A percentile compares a stretch with the other conserved stretches of the same genome.
phyloP scores from a whole-genome alignment of 768 basidiomycete genomes.

The Terana coerulea region DNA sequence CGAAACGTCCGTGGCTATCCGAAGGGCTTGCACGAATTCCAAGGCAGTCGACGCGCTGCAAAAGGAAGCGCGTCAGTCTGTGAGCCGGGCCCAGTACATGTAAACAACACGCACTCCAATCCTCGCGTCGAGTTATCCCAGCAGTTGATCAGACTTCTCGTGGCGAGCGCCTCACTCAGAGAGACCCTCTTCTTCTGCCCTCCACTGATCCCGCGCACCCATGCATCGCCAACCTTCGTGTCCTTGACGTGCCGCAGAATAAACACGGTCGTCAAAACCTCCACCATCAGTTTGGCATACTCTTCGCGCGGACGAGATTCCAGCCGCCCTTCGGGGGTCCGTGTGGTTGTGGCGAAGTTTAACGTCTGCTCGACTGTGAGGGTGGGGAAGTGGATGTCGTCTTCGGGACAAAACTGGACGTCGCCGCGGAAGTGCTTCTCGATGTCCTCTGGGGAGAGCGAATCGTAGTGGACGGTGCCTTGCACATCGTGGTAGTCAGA shows the following conservation, averaged over 20 bases:
- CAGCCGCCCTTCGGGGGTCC: constrained; percentile 59
- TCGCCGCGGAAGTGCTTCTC: constrained; percentile 69
- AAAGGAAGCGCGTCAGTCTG: neutral
- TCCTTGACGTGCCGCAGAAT: constrained; percentile 70
- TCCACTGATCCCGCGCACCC: constrained; percentile 69
- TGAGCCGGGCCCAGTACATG: neutral
- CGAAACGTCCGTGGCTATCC: constrained; percentile 48
- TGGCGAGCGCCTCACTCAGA: constrained; percentile 68
- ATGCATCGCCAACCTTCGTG: constrained; percentile 76
- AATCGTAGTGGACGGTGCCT: constrained; percentile 75
- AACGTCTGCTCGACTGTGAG: constrained; percentile 79
- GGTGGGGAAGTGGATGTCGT: constrained; percentile 83
- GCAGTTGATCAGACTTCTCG: constrained; percentile 55
- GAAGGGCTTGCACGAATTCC: constrained; percentile 55
- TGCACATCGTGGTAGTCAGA: constrained; percentile 62
- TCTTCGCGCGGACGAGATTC: constrained; percentile 38
- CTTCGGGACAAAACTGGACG: constrained; percentile 78
- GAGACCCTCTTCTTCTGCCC: constrained; percentile 80
- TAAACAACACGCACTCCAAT: constrained; percentile 30
- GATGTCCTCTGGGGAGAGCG: constrained; percentile 64
- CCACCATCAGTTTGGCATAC: constrained; percentile 40
- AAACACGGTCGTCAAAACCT: constrained; percentile 63
- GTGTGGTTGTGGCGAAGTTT: constrained; percentile 61
- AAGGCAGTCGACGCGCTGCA: constrained; percentile 48
- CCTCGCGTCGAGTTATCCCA: constrained; percentile 74